phyloP scores from a whole-genome alignment of 208 protist species.

The Wallacemonas sp. region DNA sequence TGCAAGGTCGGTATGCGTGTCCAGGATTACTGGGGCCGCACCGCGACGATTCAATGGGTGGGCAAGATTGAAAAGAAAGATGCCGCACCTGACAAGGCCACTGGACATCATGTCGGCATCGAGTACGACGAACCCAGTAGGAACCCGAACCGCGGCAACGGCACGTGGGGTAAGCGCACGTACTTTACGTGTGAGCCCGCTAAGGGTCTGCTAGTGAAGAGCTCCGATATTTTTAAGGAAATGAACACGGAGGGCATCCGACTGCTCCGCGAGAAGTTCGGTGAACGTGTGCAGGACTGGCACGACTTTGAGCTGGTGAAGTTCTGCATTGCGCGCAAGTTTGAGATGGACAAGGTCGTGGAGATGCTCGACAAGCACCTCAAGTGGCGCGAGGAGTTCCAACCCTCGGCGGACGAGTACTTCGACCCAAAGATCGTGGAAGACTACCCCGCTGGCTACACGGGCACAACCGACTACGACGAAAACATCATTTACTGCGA shows the following conservation, averaged over 20 bases:
- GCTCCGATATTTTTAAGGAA: slow-evolving; percentile 48
- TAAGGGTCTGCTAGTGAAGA: slow-evolving; percentile 47
- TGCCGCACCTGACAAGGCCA: slow-evolving; percentile 35
- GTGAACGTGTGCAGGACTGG: slow-evolving; percentile 55
- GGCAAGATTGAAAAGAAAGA: slow-evolving; percentile 65
- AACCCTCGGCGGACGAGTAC: slow-evolving; percentile 67
- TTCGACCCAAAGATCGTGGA: slow-evolving; percentile 59
- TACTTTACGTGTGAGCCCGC: slow-evolving; percentile 55
- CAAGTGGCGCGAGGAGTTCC: slow-evolving; percentile 56
- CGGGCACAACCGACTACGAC: slow-evolving; percentile 60
- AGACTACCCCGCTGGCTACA: slow-evolving; percentile 77
- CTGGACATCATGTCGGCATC: slow-evolving; percentile 50
- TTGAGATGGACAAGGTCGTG: slow-evolving; percentile 70
- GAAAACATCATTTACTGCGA: slow-evolving; percentile 86
- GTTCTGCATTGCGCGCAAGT: slow-evolving; percentile 80
- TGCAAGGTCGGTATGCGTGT: slow-evolving; percentile 68
- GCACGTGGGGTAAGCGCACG: slow-evolving; percentile 42
- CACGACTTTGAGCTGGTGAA: slow-evolving; percentile 85
- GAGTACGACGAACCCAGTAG: slow-evolving; percentile 69
- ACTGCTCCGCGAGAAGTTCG: slow-evolving; percentile 53
- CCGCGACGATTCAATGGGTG: slow-evolving; percentile 57
- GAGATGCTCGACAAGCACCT: slow-evolving; percentile 81
- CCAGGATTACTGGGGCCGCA: slow-evolving; percentile 69
- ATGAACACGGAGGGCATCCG: slow-evolving; percentile 43
- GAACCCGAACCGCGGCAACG: slow-evolving; percentile 45